These are phyloP conservation scores for Salvia rosmarinus DNA, from an alignment of 257 asterid genomes.

Conservation along the genomic window DNA sequence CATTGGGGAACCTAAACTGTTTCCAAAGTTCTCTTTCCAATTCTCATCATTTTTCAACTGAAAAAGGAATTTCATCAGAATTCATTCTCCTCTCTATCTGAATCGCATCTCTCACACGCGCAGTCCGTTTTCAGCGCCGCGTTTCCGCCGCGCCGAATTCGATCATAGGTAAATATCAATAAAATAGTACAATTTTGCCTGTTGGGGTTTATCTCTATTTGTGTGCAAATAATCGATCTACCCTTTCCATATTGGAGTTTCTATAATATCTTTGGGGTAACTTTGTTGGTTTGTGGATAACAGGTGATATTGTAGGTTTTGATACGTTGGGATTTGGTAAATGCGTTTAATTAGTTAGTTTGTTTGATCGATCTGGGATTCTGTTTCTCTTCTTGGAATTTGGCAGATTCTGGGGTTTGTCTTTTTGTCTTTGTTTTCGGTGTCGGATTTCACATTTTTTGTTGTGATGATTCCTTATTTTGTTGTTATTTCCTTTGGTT, in stretches of 20 bases:
- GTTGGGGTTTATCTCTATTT: conserved; percentile 28
- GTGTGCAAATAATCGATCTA: conserved; percentile 25
- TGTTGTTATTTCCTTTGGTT: conserved; percentile 4
- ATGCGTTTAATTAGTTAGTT: not conserved
- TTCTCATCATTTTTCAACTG: conserved; percentile 29
- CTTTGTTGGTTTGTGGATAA: conserved; percentile 1
- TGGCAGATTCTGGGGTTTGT: conserved; percentile 7
- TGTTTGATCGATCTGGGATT: conserved; percentile 24
- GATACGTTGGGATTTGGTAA: conserved; percentile 10
- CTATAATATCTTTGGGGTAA: not conserved
- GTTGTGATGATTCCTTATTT: conserved; percentile 15
- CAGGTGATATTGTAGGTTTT: conserved; percentile 8
- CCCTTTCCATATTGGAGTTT: not conserved
- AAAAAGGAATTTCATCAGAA: not conserved
- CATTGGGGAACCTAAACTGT: no score
- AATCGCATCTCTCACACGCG: not conserved
- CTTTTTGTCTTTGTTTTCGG: conserved; percentile 2
- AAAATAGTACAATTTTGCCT: conserved; percentile 3
- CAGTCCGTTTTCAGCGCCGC: conserved; percentile 25
- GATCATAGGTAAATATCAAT: not conserved
- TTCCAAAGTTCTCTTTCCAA: conserved; percentile 28
- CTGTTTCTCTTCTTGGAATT: conserved; percentile 26
- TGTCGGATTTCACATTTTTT: conserved; percentile 9
- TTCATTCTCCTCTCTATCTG: not conserved
- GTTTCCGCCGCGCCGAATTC: conserved; percentile 28